Evolutionary conservation across 108 stramenopile species (phyloP).

Genomic region (Aurantiochytrium sp.): DNA sequence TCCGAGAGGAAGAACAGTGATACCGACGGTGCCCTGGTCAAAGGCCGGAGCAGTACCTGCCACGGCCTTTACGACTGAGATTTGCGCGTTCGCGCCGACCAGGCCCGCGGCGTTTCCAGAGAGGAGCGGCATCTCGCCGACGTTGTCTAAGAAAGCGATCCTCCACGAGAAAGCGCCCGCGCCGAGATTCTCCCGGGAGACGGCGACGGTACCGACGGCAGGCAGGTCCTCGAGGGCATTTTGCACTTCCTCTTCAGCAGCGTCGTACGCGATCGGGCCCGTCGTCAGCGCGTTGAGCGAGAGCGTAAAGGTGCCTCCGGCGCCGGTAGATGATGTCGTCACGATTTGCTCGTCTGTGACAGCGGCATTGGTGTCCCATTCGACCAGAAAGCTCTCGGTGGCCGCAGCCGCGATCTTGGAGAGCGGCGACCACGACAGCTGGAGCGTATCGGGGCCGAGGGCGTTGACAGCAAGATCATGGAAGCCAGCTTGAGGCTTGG

Average conservation of each 20-base stretch:
- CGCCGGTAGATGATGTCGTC: not conserved
- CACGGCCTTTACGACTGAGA: not conserved
- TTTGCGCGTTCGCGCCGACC: conserved; percentile 25
- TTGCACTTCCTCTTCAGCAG: conserved; percentile 17
- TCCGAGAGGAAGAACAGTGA: conserved; percentile 39
- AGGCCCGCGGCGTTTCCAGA: not conserved
- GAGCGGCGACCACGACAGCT: conserved; percentile 48
- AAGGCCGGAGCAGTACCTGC: conserved; percentile 38
- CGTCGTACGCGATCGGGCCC: conserved; percentile 36
- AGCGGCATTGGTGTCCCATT: conserved; percentile 39
- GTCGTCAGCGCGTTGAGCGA: conserved; percentile 35
- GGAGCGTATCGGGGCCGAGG: conserved; percentile 38
- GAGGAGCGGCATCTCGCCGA: conserved; percentile 42
- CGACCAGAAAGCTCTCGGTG: conserved; percentile 50
- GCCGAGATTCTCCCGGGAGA: not conserved
- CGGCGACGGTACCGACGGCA: conserved; percentile 39
- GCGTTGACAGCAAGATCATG: conserved; percentile 42
- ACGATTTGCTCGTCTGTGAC: conserved; percentile 44
- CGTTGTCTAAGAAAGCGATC: conserved; percentile 44
- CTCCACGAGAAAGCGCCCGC: conserved; percentile 35
- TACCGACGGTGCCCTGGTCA: conserved; percentile 40
- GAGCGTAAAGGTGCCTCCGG: conserved; percentile 43
- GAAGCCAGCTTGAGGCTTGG: conserved; percentile 41
- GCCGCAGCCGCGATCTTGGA: conserved; percentile 32
- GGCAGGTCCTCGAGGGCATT: conserved; percentile 35